Percentiles rank a stretch among this genome's conserved stretches.
Evolutionary conservation across 2,329 filamentous ascomycete genomes (phyloP).

Genomic region (Diplodia intermedia): DNA sequence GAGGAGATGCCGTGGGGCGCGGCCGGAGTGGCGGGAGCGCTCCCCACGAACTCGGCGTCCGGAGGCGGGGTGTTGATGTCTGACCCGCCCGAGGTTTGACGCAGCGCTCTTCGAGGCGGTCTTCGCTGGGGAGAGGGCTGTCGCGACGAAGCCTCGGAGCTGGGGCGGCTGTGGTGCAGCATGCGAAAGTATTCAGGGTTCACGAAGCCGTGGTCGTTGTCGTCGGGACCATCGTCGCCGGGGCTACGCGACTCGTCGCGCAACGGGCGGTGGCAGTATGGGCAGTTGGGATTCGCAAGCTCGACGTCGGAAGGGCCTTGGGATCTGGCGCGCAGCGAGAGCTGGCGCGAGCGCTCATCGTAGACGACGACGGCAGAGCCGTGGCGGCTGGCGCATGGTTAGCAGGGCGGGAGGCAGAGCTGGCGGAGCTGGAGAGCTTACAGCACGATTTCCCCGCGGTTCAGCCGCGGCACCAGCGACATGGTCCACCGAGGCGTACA

Average conservation of each 20-base stretch:
- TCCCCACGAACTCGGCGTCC: conserved; percentile 58
- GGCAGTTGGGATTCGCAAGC: conserved; percentile 70
- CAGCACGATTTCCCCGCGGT: conserved; percentile 33
- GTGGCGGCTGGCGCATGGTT: conserved; percentile 70
- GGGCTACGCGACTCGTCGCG: conserved; percentile 52
- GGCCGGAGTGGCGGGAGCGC: conserved; percentile 50
- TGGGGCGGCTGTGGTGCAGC: conserved; percentile 69
- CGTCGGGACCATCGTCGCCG: conserved; percentile 43
- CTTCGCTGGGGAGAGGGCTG: conserved; percentile 55
- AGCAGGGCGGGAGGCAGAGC: not conserved
- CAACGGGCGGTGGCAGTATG: conserved; percentile 84
- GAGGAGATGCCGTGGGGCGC: conserved; percentile 74
- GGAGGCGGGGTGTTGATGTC: conserved; percentile 51
- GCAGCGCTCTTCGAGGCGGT: conserved; percentile 56
- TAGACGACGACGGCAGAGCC: conserved; percentile 91
- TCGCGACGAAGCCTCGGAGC: conserved; percentile 55
- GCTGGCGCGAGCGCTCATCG: conserved; percentile 81
- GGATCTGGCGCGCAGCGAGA: conserved; percentile 76
- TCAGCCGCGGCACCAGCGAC: conserved; percentile 32
- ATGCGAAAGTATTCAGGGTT: conserved; percentile 95
- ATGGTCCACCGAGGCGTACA: conserved; percentile 20
- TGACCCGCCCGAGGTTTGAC: conserved; percentile 39
- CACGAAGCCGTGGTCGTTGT: conserved; percentile 71
- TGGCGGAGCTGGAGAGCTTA: conserved; percentile 9
- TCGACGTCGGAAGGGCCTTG: conserved; percentile 59